Evolutionary conservation across 352 stramenopile species (phyloP).

Genomic region (Phytophthora sansomeana): DNA sequence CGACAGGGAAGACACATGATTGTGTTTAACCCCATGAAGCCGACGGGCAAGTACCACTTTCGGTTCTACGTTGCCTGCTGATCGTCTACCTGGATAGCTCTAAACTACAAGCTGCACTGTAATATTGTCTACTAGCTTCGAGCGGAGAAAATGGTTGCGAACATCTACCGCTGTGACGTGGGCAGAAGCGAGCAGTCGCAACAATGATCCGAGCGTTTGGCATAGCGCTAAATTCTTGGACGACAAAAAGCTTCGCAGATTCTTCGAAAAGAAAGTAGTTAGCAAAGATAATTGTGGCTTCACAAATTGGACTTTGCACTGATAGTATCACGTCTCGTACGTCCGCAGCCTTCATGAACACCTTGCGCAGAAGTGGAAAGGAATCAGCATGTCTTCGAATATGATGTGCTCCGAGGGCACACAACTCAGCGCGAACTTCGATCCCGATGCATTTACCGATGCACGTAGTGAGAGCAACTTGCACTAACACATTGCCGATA

Average conservation of each 20-base stretch:
- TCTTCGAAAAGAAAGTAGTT: conserved; percentile 21
- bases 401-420: neutral
- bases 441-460: no score
- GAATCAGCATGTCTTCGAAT: neutral
- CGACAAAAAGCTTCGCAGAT: conserved; percentile 2
- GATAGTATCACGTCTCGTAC: conserved; percentile 1
- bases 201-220: conserved; percentile 1
- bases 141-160: no score
- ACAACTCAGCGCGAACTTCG: no score
- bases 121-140: no score
- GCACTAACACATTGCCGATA: conserved; percentile 18
- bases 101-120: no score
- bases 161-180: neutral
- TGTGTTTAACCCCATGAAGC: no score
- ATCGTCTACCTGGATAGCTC: no score
- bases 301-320: neutral
- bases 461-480: no score
- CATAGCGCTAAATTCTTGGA: conserved; percentile 7
- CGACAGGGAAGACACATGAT: no score
- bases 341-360: neutral
- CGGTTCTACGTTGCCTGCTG: no score
- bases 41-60: no score
- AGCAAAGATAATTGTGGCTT: conserved; percentile 16
- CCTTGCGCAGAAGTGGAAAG: conserved; percentile 1
- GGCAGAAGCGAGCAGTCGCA: conserved; percentile 3